phyloP scores from a whole-genome alignment of 208 protist genomes.

The Leishmania mexicana region DNA sequence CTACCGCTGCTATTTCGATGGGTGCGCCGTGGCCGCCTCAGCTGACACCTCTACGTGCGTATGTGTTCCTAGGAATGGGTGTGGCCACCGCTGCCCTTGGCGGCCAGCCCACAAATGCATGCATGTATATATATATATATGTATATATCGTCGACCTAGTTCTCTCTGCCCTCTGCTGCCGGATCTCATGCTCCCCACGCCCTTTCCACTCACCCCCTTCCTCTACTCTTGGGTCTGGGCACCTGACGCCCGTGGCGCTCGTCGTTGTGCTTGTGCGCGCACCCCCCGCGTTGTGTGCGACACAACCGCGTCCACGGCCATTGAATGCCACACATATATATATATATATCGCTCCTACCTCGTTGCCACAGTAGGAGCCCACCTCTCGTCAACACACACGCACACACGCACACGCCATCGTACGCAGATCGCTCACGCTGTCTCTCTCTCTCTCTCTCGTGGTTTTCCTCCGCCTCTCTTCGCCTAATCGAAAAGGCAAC shows the following conservation, averaged over 20 bases:
- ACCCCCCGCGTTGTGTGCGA: neutral
- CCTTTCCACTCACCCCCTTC: neutral
- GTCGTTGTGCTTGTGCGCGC: neutral
- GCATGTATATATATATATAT: neutral
- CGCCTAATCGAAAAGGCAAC: neutral
- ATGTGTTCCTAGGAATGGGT: neutral
- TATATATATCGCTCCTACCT: neutral
- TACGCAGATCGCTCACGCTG: neutral
- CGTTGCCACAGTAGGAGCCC: neutral
- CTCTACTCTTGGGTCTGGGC: neutral
- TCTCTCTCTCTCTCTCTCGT: neutral
- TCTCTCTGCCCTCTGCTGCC: neutral
- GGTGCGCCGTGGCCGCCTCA: no score
- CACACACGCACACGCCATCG: neutral
- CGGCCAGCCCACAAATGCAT: neutral
- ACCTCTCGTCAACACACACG: no score
- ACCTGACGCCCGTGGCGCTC: neutral
- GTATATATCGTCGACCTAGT: neutral
- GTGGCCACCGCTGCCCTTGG: neutral
- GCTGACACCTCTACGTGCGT: neutral
- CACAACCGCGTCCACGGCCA: neutral
- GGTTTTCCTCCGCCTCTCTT: neutral
- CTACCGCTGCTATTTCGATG: no score
- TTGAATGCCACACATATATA: neutral
- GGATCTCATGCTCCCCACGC: neutral